phyloP scores from a whole-genome alignment of 371 early-diverging fungal genomes.

The Mortierella polycephala region DNA sequence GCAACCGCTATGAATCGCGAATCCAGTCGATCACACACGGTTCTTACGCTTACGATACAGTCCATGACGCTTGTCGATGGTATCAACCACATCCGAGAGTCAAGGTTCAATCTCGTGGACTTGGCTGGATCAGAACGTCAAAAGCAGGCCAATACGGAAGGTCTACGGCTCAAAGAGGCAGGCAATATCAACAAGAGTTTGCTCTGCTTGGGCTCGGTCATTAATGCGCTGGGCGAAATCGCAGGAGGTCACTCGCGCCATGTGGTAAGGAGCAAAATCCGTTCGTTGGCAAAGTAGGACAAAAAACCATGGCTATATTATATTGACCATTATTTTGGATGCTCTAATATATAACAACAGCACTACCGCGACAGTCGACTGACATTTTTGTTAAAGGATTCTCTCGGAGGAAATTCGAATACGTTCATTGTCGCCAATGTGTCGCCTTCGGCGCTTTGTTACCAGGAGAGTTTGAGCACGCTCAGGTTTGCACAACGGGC shows the following conservation, averaged over 20 bases:
- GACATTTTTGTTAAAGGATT: slow-evolving; percentile 83
- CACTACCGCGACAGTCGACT: slow-evolving; percentile 93
- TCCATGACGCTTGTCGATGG: slow-evolving; percentile 62
- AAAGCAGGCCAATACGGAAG: slow-evolving; percentile 80
- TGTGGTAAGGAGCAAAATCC: slow-evolving; percentile 56
- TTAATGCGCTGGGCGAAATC: slow-evolving; percentile 86
- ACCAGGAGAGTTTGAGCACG: slow-evolving; percentile 86
- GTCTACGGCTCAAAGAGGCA: slow-evolving; percentile 85
- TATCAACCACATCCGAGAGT: slow-evolving; percentile 67
- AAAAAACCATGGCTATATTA: background rate
- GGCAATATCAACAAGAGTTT: slow-evolving; percentile 91
- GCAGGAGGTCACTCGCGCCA: slow-evolving; percentile 76
- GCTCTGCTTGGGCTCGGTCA: slow-evolving; percentile 91
- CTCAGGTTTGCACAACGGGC: slow-evolving; percentile 92
- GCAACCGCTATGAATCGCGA: slow-evolving; percentile 72
- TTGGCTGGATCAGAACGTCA: slow-evolving; percentile 94
- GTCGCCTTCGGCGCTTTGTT: slow-evolving; percentile 79
- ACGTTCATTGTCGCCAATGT: slow-evolving; percentile 90
- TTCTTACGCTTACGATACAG: slow-evolving; percentile 68
- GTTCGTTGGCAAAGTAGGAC: background rate
- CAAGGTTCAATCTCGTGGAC: slow-evolving; percentile 84
- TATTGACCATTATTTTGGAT: background rate
- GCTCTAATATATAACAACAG: slow-evolving; percentile 7
- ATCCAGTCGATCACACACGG: slow-evolving; percentile 72
- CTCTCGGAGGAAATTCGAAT: slow-evolving; percentile 74